Evolutionary conservation across 2,329 filamentous ascomycete species (phyloP), one percentile per base, ranked within the genome.

Genomic region (Dothideomycetes sp.): DNA sequence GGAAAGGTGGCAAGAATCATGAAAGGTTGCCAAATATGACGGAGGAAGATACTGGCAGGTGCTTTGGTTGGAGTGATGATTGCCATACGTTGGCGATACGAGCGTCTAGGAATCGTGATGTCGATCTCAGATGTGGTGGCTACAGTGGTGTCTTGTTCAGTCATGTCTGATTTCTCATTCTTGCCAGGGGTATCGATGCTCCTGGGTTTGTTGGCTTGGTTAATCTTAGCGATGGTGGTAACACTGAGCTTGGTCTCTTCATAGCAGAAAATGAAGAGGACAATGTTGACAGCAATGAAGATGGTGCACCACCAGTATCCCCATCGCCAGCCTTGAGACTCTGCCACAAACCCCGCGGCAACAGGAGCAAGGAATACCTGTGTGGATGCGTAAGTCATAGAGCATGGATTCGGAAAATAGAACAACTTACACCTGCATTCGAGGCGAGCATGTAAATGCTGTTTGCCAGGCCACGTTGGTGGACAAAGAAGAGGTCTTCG

Each of bases 291-390:
- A 3, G 53, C 57, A 36, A 64, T 62, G 44, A 61, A 57, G 28
- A 66, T 64, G 11, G 60, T 60, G 41, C 56, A 64, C 35, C 62
- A 71, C 67, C 67, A 70, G 60, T 61, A 72, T 1, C 64, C 57
- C 66, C 67, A 73, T 10, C 68, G 56, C 70, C 70, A 74, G 1
- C 66, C 68, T 47, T 66, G 60, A 1, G 53, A 51, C 0, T 53
- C 49, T 0, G 61, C 60, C n/a, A 66, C 53, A 46, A 61, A 68
- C 13, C 65, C 64, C 6, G 65, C 52, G 16, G 60, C 57, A 5
- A 69, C 49, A 0, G 64, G 58, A 1, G 57, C 60, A 1, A 72
- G 51, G 5, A 57, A 7, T 7, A 7, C 22, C 22, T 24, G 22
- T 7, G 22, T 7, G 7, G 7, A 24, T 24, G n/a, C n/a, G n/a